phyloP scores from a whole-genome alignment of 2,329 filamentous ascomycete genomes.

The Drechslerella dactyloides region DNA sequence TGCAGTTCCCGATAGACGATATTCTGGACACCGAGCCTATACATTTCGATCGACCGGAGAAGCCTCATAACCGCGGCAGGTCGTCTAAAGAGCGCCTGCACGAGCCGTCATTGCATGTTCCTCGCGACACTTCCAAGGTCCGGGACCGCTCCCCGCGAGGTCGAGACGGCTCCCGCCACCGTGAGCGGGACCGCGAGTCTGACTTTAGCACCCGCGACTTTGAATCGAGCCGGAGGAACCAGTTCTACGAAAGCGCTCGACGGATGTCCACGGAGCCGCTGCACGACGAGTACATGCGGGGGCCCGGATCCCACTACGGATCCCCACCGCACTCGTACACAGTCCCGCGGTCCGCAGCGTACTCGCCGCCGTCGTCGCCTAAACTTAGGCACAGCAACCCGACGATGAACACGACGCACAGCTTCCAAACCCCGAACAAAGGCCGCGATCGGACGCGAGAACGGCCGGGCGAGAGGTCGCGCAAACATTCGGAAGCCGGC shows the following conservation, averaged over 20 bases:
- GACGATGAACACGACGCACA: conserved; percentile 35
- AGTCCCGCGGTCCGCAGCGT: conserved; percentile 29
- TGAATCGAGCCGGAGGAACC: conserved; percentile 14
- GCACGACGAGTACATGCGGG: conserved; percentile 34
- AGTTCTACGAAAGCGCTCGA: conserved; percentile 14
- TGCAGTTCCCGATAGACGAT: conserved; percentile 38
- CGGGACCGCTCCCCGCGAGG: conserved; percentile 35
- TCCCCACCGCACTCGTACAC: conserved; percentile 42
- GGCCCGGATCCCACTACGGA: conserved; percentile 29
- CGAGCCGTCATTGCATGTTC: conserved; percentile 28
- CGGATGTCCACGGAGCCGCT: conserved; percentile 40
- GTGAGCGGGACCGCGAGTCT: conserved; percentile 37
- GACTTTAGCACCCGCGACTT: conserved; percentile 43
- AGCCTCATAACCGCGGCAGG: conserved; percentile 34
- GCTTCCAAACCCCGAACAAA: conserved; percentile 30
- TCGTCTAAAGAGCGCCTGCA: conserved; percentile 44
- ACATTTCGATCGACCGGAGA: conserved; percentile 25
- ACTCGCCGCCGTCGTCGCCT: conserved; percentile 39
- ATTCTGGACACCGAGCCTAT: conserved; percentile 30
- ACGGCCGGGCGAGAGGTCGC: conserved; percentile 34
- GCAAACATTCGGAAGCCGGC: conserved; percentile 46
- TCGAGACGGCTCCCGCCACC: conserved; percentile 35
- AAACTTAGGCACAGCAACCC: conserved; percentile 46
- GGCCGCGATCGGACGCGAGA: conserved; percentile 46
- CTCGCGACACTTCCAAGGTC: conserved; percentile 25